Base-by-base conservation (phyloP, 345 rosid species). In the Brassica cretica region DNA sequence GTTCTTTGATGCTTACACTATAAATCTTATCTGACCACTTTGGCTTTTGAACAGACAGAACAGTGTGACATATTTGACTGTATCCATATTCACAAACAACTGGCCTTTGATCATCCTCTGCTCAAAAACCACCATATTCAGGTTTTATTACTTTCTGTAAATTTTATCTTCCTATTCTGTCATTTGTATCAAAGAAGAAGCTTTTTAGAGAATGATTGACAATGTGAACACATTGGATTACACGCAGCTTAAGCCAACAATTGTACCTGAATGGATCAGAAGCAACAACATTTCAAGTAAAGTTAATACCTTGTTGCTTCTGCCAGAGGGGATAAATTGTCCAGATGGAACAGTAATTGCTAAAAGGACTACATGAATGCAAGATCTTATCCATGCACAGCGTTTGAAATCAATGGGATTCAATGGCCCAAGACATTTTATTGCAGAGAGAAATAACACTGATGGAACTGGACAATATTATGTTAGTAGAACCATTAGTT, bases 1-100 rank as follows among this genome's bases (percentile, higher is more conserved):
- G 16, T 14, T 49, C 55, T 49, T 49, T 4, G 55, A 49, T 49
- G 18, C 15, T 44, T 44, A 44, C n/a, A 11, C 51, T 44, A 11
- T 44, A 15, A 44, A 11, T 44, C 51, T 11, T 3, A 44, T 44
- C 51, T 44, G 12, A 44, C 12, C 51, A 44, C 12, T 44, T 44
- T 12, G 51, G 51, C 51, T 44, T 11, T 11, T 44, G 3, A 56
- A 8, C 27, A 82, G 83, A 81, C 76, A 15, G 66, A 79, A 15
- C 7, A 81, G 0, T 83, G 77, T 16, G 80, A 78, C 5, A 83
- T 83, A 51, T 74, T 61, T 2, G 79, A 83, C 58, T 85, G 86
- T 25, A 49, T 83, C 19, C 78, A 85, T 11, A 80, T 77, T n/a
- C 51, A 77, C 25, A 80, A 77, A 16, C 84, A 83, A 74, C 80